Base-by-base conservation (phyloP, 1,139 yeast species). In the Blastobotrys apis region DNA sequence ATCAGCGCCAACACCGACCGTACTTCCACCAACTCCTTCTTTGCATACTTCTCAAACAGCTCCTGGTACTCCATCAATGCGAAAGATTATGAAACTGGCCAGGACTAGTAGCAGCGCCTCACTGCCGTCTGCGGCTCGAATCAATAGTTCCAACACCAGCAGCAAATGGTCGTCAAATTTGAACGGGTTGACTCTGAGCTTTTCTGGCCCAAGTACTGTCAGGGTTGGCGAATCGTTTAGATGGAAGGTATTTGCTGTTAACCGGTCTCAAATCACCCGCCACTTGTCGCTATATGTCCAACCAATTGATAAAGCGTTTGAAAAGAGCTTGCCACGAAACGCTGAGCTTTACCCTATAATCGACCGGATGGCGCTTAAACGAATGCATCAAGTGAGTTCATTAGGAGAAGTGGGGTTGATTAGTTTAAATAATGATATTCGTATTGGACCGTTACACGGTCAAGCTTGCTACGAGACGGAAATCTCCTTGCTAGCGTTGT, bases 161-260 rank as follows among this genome's bases (percentile, higher is more conserved):
- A 26, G 19, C 22, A 38, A 38, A n/a, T 38, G 41, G 41, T 9
- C 32, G n/a, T 31, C 41, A 5, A 21, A 32, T 12, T 41, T 49
- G 30, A 48, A 41, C 13, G 84, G 87, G 0, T 63, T 84, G 15
- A 71, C 71, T 20, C 68, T 85, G 21, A 75, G 84, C 6, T 80
- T 84, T 49, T 68, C 74, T 3, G 94, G 94, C 0, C 76, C 78
- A 12, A 73, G 83, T 13, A 68, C 74, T 34, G 78, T 82, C 5
- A 69, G 72, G 50, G 63, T 81, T 12, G 94, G 94, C 1, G 75
- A 78, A 43, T 69, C 73, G 4, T 76, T 77, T 53, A 72, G 69
- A 44, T 80, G 92, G 85, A 74, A 73, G 45, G 71, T 84, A 4
- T 85, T 81, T 57, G 81, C 84, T 1, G 73, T 83, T 44, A 85